Evolutionary conservation across 2,329 filamentous ascomycete species (phyloP).

Genomic region (Zasmidium cellare): DNA sequence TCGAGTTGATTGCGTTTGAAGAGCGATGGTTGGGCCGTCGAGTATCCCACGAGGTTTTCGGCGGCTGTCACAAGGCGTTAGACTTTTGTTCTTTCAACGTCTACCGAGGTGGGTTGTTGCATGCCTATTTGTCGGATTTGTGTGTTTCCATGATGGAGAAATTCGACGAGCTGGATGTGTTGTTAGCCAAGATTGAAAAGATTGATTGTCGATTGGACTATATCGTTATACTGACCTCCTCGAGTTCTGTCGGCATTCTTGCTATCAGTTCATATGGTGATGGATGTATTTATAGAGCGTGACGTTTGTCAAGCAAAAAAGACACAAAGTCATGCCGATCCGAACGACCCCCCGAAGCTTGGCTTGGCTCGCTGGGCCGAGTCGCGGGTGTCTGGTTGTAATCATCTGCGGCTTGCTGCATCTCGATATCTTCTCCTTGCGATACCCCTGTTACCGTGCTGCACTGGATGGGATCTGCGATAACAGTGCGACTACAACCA

Average conservation of each 20-base stretch:
- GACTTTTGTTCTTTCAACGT: slow-evolving; percentile 5
- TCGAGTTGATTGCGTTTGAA: slow-evolving; percentile 81
- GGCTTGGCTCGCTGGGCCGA: no score
- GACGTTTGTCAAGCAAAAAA: background rate
- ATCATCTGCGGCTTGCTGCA: background rate
- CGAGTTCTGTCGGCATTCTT: slow-evolving; percentile 49
- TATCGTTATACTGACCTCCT: slow-evolving; percentile 42
- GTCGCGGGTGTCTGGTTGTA: background rate
- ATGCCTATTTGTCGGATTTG: slow-evolving; percentile 80
- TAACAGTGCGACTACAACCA: background rate
- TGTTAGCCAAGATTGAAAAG: background rate
- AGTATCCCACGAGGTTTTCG: slow-evolving; percentile 84
- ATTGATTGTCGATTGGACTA: background rate
- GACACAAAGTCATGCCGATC: background rate
- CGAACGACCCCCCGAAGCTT: background rate
- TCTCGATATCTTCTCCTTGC: background rate
- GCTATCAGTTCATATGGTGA: background rate
- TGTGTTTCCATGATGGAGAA: slow-evolving; percentile 87
- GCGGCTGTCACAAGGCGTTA: slow-evolving; percentile 56
- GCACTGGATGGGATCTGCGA: background rate
- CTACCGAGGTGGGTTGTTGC: slow-evolving; percentile 14
- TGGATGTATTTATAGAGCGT: background rate
- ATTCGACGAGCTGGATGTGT: slow-evolving; percentile 75
- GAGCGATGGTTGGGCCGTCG: slow-evolving; percentile 70
- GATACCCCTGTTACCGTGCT: background rate